Conservation (phyloP, 2,329 filamentous ascomycete genomes). For the Chaetomium sp. region DNA sequence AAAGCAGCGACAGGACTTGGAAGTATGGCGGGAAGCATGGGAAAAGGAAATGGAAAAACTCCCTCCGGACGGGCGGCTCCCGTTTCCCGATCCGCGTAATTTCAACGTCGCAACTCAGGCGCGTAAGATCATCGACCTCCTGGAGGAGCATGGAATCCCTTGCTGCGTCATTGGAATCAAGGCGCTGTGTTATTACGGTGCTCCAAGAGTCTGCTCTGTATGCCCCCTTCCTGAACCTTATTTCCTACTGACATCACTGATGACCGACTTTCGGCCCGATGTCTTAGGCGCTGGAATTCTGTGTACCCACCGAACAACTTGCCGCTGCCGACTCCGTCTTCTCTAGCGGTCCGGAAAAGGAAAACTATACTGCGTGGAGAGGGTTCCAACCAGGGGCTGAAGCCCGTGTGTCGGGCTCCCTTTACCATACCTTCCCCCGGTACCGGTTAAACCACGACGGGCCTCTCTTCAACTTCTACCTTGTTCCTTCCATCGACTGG, state of each 20-base stretch:
- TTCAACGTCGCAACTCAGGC: constrained; percentile 10
- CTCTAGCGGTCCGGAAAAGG: background rate
- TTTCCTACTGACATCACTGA: too few relatives aligned
- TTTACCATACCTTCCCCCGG: constrained; percentile 15
- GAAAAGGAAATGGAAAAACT: background rate
- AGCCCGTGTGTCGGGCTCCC: background rate
- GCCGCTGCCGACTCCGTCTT: constrained; percentile 4
- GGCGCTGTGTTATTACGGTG: constrained; percentile 13
- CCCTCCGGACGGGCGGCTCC: background rate
- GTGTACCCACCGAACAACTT: constrained; percentile 13
- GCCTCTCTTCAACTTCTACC: constrained; percentile 9
- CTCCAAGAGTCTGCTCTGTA: background rate
- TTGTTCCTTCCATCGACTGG: constrained; percentile 11
- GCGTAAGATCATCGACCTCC: constrained; percentile 3
- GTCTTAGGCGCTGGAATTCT: constrained; percentile 4
- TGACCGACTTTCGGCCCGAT: too few relatives aligned
- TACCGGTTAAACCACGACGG: constrained; percentile 12
- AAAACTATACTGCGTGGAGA: constrained; percentile 12
- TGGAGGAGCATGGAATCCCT: constrained; percentile 8
- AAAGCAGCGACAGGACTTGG: constrained; percentile 6
- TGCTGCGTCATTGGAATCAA: constrained; percentile 11
- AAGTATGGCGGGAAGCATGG: constrained; percentile 9
- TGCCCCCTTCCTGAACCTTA: background rate
- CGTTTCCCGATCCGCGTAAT: background rate
- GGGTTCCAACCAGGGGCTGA: background rate